Conservation (phyloP, 352 stramenopile genomes). For the Aphanomyces stellatus region DNA sequence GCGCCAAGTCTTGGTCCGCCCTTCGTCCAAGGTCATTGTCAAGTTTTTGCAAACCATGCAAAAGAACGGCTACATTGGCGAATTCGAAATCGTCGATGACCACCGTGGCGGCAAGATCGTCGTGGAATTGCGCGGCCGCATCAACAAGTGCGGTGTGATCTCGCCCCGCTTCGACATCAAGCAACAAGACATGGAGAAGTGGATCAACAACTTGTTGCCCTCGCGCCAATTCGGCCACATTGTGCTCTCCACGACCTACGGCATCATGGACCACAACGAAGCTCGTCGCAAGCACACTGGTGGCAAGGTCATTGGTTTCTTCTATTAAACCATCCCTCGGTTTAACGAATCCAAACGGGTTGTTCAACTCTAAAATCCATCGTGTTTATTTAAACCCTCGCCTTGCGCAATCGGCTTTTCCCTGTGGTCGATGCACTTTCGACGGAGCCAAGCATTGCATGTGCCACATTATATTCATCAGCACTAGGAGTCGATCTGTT, state of each 20-base stretch:
- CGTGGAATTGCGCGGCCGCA: constrained; percentile 94
- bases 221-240: constrained; percentile 99
- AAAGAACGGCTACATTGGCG: constrained; percentile 99
- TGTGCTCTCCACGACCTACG: constrained; percentile 82
- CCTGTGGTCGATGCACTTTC: too few species aligned
- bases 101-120: constrained; percentile 99
- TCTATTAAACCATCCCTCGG: constrained; percentile 88
- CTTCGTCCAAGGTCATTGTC: constrained; percentile 99
- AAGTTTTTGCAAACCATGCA: constrained; percentile 99
- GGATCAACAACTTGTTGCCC: constrained; percentile 98
- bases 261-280: constrained; percentile 90
- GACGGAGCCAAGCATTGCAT: too few species aligned
- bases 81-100: constrained; percentile 99
- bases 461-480: too few species aligned
- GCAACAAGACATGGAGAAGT: constrained; percentile 97
- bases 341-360: not conserved
- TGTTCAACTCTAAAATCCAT: too few species aligned
- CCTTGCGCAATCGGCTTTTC: too few species aligned
- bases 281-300: constrained; percentile 99
- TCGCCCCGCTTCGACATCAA: constrained; percentile 98
- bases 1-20: constrained; percentile 98
- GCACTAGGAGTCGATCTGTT: too few species aligned
- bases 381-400: not conserved
- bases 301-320: constrained; percentile 99
- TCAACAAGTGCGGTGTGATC: constrained; percentile 99